Evolutionary conservation across 169 alveolate species (phyloP).

Genomic region (Eimeria necatrix): DNA sequence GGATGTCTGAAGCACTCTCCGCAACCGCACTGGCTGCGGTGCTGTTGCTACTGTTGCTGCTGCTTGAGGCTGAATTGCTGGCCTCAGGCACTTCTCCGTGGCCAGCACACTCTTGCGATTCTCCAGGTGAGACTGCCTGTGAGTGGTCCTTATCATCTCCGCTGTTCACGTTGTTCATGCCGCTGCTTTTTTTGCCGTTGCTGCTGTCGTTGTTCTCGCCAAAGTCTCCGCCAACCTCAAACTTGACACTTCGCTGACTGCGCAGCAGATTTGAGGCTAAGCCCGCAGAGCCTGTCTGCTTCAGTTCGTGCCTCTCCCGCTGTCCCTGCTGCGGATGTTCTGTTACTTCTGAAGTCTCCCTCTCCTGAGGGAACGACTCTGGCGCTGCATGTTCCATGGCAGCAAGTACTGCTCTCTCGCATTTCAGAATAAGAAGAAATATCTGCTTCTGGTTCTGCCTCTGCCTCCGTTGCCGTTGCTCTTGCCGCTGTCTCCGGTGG

Average conservation of each 20-base stretch:
- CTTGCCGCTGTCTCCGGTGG: too few species aligned
- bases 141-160: not conserved
- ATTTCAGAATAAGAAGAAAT: not conserved
- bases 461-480: too few species aligned
- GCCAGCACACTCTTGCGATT: not conserved
- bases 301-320: not conserved
- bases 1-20: too few species aligned
- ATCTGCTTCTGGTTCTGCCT: too few species aligned
- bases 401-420: not conserved
- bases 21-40: not conserved
- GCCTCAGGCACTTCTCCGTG: not conserved
- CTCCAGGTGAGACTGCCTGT: not conserved
- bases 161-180: not conserved
- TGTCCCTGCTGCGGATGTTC: slow-evolving; percentile 5
- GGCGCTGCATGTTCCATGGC: not conserved
- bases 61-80: not conserved
- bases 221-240: not conserved
- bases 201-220: not conserved
- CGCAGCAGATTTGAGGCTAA: not conserved
- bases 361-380: not conserved
- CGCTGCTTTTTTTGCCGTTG: not conserved
- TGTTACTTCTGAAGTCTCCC: not conserved
- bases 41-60: slow-evolving; percentile 3
- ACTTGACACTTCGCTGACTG: slow-evolving; percentile 18
- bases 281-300: not conserved